These are phyloP conservation scores for Hygrocybe punicea DNA, from an alignment of 768 basidiomycete species.

Conservation along the genomic window DNA sequence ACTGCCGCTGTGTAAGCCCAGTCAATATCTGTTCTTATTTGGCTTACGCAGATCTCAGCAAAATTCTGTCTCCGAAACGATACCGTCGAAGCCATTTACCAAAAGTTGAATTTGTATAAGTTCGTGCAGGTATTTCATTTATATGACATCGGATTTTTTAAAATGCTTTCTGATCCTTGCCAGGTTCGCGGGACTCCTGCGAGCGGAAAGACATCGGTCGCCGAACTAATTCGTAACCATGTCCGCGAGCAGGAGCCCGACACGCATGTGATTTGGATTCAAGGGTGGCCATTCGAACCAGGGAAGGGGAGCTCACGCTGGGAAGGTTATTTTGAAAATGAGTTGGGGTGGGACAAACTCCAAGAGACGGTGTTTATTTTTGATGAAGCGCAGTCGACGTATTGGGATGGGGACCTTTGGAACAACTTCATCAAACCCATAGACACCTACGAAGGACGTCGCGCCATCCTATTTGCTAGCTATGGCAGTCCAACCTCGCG, in stretches of 20 bases:
- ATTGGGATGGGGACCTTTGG: constrained; percentile 12
- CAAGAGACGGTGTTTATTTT: constrained; percentile 15
- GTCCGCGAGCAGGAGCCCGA: constrained; percentile 6
- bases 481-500: constrained; percentile 11
- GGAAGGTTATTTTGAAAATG: not conserved
- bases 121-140: constrained; percentile 8
- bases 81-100: constrained; percentile 1
- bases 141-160: not conserved
- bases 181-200: constrained; percentile 18
- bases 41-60: constrained; percentile 1
- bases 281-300: not conserved
- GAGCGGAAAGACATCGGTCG: constrained; percentile 15
- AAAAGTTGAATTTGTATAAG: not conserved
- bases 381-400: constrained; percentile 14
- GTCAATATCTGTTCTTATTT: not conserved
- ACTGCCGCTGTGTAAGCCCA: not conserved
- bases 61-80: not conserved
- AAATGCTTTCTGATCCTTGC: constrained; percentile 1
- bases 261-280: constrained; percentile 8
- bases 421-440: constrained; percentile 13
- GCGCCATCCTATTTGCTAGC: constrained; percentile 14
- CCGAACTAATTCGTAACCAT: constrained; percentile 9
- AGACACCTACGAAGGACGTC: not conserved
- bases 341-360: constrained; percentile 6
- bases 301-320: not conserved